Base-by-base conservation (phyloP, 2,329 filamentous ascomycete species). In the Colletotrichum sp. region DNA sequence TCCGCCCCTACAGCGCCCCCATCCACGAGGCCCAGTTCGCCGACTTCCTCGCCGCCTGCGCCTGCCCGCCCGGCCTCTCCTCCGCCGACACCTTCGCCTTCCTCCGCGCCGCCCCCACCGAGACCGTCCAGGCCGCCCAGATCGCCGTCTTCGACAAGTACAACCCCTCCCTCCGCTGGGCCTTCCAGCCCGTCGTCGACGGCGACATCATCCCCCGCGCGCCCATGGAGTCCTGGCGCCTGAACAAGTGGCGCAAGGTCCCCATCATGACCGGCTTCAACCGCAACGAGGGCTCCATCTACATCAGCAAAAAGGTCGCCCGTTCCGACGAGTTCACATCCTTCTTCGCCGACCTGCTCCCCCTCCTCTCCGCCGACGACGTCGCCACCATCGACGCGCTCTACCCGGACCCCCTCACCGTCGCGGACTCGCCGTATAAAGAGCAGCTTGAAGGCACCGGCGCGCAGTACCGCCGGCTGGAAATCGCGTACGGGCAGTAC, bases 171-270 rank as follows among this genome's bases (percentile, higher is more conserved):
- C 83, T 91, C 13, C 85, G 87, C 32, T 92, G 91, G 91, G 87
- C 94, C 1, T 95, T 94, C 84, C 93, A 94, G 80, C 93, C 93
- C 12, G 91, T 93, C 52, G 89, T 95, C 73, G 93, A 94, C 79
- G 89, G 89, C 2, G 88, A 90, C 16, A 82, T 93, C 21, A 91
- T 95, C 71, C 86, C 88, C 5, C 86, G 89, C 36, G 83, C 89
- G 16, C 93, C 93, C 4, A 86, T 93, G 15, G 85, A 87, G 26
- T 87, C 89, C 16, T 93, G 91, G 91, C 82, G 86, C 32, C 84
- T 87, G 1, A 85, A 88, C 2, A 82, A 84, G n/a, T 91, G 88
- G 82, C 87, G 92, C 78, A 87, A 88, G 77, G 86, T 93, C 6
- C 91, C 92, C 74, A 72, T 95, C 70, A 84, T 95, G 69, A 94